Conservation (phyloP, 225 moss, liverwort and hornwort genomes). For the Bryum argenteum region DNA sequence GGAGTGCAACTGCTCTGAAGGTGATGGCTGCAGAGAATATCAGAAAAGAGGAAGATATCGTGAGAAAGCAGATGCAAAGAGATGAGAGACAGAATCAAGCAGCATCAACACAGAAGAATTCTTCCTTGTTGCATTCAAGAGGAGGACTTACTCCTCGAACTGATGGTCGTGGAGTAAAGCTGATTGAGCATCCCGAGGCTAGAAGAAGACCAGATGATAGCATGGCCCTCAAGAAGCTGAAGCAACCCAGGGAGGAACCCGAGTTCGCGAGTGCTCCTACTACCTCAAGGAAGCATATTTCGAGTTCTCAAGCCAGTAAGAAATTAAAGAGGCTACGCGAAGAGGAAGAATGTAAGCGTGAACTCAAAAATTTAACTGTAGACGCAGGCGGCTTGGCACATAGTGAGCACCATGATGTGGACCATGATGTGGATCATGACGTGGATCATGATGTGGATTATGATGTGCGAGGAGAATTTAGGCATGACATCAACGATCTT, state of each 20-base stretch:
- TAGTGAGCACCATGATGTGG: constrained; percentile 20
- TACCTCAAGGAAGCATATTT: constrained; percentile 32
- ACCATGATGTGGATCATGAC: constrained; percentile 27
- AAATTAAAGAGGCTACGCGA: constrained; percentile 48
- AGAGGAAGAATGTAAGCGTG: constrained; percentile 36
- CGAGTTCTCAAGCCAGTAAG: constrained; percentile 36
- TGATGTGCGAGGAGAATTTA: constrained; percentile 28
- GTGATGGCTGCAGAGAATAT: constrained; percentile 43
- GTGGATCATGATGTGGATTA: constrained; percentile 28
- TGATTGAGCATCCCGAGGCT: constrained; percentile 37
- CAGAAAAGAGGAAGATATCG: constrained; percentile 39
- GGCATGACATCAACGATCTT: constrained; percentile 65
- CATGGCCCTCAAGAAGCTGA: constrained; percentile 40
- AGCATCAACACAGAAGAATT: constrained; percentile 19
- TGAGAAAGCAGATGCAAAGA: constrained; percentile 39
- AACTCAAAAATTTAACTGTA: constrained; percentile 31
- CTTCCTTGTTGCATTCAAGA: constrained; percentile 50
- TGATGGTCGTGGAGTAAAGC: constrained; percentile 48
- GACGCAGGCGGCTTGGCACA: constrained; percentile 33
- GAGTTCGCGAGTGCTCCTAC: constrained; percentile 28
- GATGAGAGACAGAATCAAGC: constrained; percentile 27
- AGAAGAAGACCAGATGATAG: constrained; percentile 30
- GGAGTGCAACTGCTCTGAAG: constrained; percentile 48
- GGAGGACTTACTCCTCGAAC: constrained; percentile 47
- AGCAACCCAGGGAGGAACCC: constrained; percentile 44